phyloP scores from a whole-genome alignment of 2,329 filamentous ascomycete species.

The Plectosphaerella sp. region DNA sequence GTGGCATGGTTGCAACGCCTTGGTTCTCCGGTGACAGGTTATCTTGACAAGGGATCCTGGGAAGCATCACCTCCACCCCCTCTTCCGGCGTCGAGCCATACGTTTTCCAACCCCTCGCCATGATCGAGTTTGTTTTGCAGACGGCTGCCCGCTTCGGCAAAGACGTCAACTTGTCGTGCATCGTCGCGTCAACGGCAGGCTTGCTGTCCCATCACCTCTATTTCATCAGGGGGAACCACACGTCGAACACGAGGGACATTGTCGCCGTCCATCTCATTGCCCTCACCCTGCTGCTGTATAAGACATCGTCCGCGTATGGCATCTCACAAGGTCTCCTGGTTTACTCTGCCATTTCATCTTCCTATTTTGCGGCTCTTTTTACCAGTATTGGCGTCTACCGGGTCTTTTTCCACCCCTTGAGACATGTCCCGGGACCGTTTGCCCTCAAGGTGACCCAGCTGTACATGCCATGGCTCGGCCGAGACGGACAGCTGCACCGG shows the following conservation, averaged over 20 bases:
- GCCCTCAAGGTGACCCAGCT: constrained; percentile 10
- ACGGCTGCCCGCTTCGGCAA: neutral
- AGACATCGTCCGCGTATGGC: neutral
- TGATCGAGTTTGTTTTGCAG: neutral
- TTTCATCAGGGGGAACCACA: constrained; percentile 5
- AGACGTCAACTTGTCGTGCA: neutral
- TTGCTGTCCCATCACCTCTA: constrained; percentile 9
- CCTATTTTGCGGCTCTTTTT: constrained; percentile 17
- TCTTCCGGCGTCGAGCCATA: neutral
- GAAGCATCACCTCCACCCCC: neutral
- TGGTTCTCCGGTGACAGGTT: neutral
- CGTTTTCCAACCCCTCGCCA: neutral
- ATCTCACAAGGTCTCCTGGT: neutral
- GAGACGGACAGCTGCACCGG: constrained; percentile 6
- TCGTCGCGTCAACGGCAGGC: constrained; percentile 1
- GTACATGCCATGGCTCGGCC: constrained; percentile 5
- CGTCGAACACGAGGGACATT: neutral
- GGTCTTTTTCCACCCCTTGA: constrained; percentile 11
- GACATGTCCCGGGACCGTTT: constrained; percentile 12
- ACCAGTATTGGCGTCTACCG: constrained; percentile 15
- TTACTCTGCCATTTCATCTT: constrained; percentile 1
- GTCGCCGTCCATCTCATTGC: neutral
- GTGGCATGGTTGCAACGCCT: neutral
- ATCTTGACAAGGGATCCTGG: neutral
- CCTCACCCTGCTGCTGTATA: neutral